phyloP scores from a whole-genome alignment of 106 monocot species.

The Dendrobium catenatum region DNA sequence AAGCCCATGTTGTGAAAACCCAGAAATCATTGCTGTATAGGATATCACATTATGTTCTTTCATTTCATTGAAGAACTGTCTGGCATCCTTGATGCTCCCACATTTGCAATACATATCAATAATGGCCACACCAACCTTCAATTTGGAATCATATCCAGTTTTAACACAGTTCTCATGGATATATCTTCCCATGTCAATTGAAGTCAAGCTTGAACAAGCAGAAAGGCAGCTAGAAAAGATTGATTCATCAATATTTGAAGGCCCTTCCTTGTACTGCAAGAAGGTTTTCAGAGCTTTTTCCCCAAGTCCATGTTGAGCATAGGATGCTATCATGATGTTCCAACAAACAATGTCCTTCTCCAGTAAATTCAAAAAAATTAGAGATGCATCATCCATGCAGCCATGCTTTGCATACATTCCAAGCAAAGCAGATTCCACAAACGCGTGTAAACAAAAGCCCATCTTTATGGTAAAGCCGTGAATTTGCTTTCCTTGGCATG shows the following conservation, averaged over 20 bases:
- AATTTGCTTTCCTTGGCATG: constrained; percentile 9
- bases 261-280: constrained; percentile 7
- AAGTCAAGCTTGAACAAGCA: constrained; percentile 21
- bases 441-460: constrained; percentile 14
- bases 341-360: constrained; percentile 16
- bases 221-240: constrained; percentile 21
- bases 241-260: constrained; percentile 15
- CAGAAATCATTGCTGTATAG: constrained; percentile 22
- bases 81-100: constrained; percentile 17
- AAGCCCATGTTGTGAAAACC: constrained; percentile 19
- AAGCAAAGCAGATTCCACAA: constrained; percentile 14
- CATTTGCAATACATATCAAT: constrained; percentile 24
- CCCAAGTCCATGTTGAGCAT: constrained; percentile 14
- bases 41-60: constrained; percentile 16
- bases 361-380: constrained; percentile 12
- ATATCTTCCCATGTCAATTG: constrained; percentile 19
- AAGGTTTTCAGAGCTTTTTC: constrained; percentile 26
- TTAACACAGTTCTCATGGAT: constrained; percentile 12
- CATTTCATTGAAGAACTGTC: constrained; percentile 4
- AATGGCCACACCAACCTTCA: constrained; percentile 12
- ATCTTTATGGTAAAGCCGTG: constrained; percentile 13
- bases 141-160: constrained; percentile 17
- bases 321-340: constrained; percentile 19
- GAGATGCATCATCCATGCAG: constrained; percentile 14
- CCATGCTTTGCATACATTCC: constrained; percentile 16